A percentile compares a stretch with the other conserved stretches of the same genome.
Conservation (phyloP, 345 rosid genomes). For the Ailanthus altissimus region DNA sequence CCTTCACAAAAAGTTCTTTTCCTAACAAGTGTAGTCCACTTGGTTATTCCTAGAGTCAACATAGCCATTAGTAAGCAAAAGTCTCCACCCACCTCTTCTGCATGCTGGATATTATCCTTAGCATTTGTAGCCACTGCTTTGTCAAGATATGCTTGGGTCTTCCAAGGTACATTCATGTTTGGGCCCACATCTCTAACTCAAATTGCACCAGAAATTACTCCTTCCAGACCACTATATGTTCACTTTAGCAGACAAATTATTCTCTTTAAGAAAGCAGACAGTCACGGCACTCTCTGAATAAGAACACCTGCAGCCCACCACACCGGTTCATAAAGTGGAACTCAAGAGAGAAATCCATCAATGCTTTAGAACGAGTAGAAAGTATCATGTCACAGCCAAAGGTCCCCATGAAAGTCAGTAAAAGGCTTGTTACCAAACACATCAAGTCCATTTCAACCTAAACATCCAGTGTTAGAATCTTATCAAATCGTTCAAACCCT, state of each 20-base stretch:
- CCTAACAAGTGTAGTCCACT: slow-evolving; percentile 8
- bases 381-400: slow-evolving; percentile 25
- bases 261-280: slow-evolving; percentile 24
- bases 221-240: slow-evolving; percentile 13
- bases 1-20: slow-evolving; percentile 13
- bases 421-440: slow-evolving; percentile 9
- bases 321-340: slow-evolving; percentile 31
- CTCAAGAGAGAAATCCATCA: slow-evolving; percentile 35
- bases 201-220: slow-evolving; percentile 19
- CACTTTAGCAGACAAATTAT: slow-evolving; percentile 21
- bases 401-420: slow-evolving; percentile 19
- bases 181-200: slow-evolving; percentile 20
- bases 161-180: slow-evolving; percentile 20
- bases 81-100: slow-evolving; percentile 38
- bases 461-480: slow-evolving; percentile 5
- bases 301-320: slow-evolving; percentile 33
- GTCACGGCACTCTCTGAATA: slow-evolving; percentile 20
- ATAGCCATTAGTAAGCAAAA: slow-evolving; percentile 15
- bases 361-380: slow-evolving; percentile 25
- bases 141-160: slow-evolving; percentile 23
- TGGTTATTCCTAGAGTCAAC: slow-evolving; percentile 17
- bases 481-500: slow-evolving; percentile 1
- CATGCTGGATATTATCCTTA: slow-evolving; percentile 21
- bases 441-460: slow-evolving; percentile 9
- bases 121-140: slow-evolving; percentile 23